Percentiles rank a stretch among this genome's conserved stretches.
These are phyloP conservation scores for Fomitopsis schrenkii DNA, from an alignment of 1,284 basidiomycete genomes.

Conservation along the genomic window DNA sequence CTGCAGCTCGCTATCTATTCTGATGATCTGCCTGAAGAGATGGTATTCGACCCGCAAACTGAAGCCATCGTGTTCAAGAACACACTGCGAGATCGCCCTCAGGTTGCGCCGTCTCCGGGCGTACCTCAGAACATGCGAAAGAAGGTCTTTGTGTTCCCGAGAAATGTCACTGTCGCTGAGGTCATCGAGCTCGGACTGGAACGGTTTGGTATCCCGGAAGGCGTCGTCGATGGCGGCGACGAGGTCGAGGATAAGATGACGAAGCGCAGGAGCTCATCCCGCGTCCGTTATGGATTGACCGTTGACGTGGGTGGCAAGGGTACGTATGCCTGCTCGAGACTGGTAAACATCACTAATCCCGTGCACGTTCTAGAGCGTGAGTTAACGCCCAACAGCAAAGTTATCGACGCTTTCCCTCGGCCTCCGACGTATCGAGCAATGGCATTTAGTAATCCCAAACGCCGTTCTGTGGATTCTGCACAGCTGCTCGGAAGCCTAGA, in stretches of 20 bases:
- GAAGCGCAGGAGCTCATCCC: constrained; percentile 72
- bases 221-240: constrained; percentile 96
- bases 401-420: constrained; percentile 80
- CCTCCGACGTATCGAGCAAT: constrained; percentile 70
- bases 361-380: constrained; percentile 56
- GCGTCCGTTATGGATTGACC: constrained; percentile 79
- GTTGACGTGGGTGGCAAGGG: constrained; percentile 61
- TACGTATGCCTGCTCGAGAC: constrained; percentile 25
- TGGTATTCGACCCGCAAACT: constrained; percentile 88
- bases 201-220: constrained; percentile 89
- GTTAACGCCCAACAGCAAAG: constrained; percentile 71
- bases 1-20: constrained; percentile 85
- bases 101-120: constrained; percentile 40
- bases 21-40: constrained; percentile 88
- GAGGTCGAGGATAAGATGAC: constrained; percentile 90
- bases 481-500: constrained; percentile 66
- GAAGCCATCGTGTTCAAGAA: constrained; percentile 87
- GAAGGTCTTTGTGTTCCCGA: constrained; percentile 85
- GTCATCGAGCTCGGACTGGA: constrained; percentile 92
- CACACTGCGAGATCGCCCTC: constrained; percentile 52
- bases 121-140: constrained; percentile 59
- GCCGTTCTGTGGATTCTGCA: constrained; percentile 85
- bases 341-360: constrained; percentile 6
- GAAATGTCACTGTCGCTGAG: constrained; percentile 94
- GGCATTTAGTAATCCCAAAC: constrained; percentile 60